Percentiles rank a stretch among this genome's conserved stretches.
phyloP scores from a whole-genome alignment of 331 rosid genomes.

The Pyrus hybrid region DNA sequence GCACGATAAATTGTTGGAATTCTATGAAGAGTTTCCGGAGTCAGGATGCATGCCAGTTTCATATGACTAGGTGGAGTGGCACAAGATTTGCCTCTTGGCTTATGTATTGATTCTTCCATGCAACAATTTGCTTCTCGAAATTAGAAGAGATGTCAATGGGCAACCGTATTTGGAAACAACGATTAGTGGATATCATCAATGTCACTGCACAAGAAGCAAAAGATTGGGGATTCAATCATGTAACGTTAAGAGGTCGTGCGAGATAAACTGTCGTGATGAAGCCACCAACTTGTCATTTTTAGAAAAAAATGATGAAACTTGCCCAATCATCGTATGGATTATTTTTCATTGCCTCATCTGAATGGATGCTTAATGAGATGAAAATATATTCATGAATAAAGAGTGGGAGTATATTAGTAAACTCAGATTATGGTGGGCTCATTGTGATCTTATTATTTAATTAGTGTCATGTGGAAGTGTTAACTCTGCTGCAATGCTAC shows the following conservation, averaged over 20 bases:
- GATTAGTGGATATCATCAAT: too few relatives aligned
- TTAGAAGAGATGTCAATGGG: too few relatives aligned
- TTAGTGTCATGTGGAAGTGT: not conserved
- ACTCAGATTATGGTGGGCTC: not conserved
- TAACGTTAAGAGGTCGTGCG: not conserved
- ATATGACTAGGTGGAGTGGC: not conserved
- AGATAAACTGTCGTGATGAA: rapidly evolving
- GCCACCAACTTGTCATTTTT: too few relatives aligned
- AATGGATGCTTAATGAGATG: too few relatives aligned
- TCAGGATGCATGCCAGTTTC: not conserved
- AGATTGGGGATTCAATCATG: not conserved
- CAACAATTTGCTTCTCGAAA: too few relatives aligned
- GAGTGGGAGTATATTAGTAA: not conserved
- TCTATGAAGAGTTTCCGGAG: not conserved
- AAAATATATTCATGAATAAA: not conserved
- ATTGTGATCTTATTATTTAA: not conserved
- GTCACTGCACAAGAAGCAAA: not conserved
- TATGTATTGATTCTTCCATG: not conserved
- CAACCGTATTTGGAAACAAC: not conserved
- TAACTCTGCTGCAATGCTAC: not conserved
- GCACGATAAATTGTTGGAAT: too few relatives aligned
- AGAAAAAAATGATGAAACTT: too few relatives aligned
- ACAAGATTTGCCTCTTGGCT: not conserved
- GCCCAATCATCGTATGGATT: too few relatives aligned
- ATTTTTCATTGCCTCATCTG: too few relatives aligned